Evolutionary conservation across 208 protist genomes (phyloP), one percentile per base, ranked within the genome.

Genomic region (Phytomonas sp.): DNA sequence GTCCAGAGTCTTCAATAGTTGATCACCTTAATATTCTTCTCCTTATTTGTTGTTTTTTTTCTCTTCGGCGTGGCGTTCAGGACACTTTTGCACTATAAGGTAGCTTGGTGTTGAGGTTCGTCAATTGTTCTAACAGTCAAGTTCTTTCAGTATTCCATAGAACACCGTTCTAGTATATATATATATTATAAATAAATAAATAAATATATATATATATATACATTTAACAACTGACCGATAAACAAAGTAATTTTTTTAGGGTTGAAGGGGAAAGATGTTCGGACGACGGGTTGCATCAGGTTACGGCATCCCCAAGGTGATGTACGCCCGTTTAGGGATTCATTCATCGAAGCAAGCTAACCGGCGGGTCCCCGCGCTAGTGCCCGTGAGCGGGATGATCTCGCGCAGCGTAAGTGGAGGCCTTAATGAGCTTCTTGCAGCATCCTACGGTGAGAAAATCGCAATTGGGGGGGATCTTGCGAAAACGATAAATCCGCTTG

Each of bases 251-350:
- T 28, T 8, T 66, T 40, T 66, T 31, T 26, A 37, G 9, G 3
- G 28, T 20, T 33, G 15, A 26, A 60, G 20, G 30, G 9, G 11
- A 31, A 60, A 62, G 34, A 95, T 96, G 91, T 94, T 96, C 66
- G 75, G 83, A 56, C 88, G 91, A n/a, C 88, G 91, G 23, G 81
- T 96, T 23, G 79, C 80, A 15, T 84, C 80, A 67, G 88, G 87
- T 74, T 84, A 80, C 69, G 71, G 78, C n/a, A 93, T 96, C 60
- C 91, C 91, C 23, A 74, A 70, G 37, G 71, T 46, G 34, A 94
- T 96, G 91, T 96, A 91, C 70, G 53, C 74, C 33, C 69, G 76
- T 30, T 78, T 96, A 60, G 68, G 81, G 76, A 94, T 96, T 77
- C 86, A 72, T 78, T 88, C 79, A 17, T 71, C 71, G 8, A 79